Conservation (phyloP, 106 monocot genomes). For the Xerophyta viscosa region DNA sequence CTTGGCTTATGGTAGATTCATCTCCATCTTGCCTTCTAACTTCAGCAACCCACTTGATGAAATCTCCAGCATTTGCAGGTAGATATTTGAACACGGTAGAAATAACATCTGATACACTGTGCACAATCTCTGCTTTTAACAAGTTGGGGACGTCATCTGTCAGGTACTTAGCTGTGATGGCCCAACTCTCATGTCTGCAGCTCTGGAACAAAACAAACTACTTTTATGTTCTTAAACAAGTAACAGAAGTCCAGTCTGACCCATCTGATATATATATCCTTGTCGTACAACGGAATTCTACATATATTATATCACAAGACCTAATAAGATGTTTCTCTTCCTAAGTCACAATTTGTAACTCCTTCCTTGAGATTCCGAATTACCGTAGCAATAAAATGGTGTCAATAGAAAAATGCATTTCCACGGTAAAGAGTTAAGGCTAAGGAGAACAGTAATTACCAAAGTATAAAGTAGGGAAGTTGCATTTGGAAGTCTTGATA, state of each 20-base stretch:
- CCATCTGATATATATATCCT: too few species aligned
- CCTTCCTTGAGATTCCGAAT: too few species aligned
- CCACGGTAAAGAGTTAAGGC: too few species aligned
- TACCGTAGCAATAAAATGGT: too few species aligned
- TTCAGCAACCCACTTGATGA: conserved; percentile 92
- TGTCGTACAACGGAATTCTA: too few species aligned
- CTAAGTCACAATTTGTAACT: too few species aligned
- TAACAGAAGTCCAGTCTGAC: too few species aligned
- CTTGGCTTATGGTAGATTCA: conserved; percentile 42
- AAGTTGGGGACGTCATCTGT: conserved; percentile 56
- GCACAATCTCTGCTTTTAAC: conserved; percentile 33
- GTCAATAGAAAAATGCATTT: too few species aligned
- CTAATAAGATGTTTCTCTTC: too few species aligned
- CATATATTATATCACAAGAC: too few species aligned
- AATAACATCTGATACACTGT: conserved; percentile 40
- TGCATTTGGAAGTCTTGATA: conserved; percentile 62
- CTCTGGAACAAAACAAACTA: conserved; percentile 35
- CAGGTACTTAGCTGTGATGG: conserved; percentile 63
- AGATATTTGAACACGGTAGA: conserved; percentile 49
- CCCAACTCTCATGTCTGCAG: conserved; percentile 81
- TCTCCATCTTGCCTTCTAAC: conserved; percentile 63
- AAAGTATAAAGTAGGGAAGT: conserved; percentile 79
- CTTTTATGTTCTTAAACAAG: too few species aligned
- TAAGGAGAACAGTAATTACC: conserved; percentile 41
- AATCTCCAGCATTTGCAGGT: conserved; percentile 67